Conservation (phyloP, 352 stramenopile genomes). For the Bremia lactucae region DNA sequence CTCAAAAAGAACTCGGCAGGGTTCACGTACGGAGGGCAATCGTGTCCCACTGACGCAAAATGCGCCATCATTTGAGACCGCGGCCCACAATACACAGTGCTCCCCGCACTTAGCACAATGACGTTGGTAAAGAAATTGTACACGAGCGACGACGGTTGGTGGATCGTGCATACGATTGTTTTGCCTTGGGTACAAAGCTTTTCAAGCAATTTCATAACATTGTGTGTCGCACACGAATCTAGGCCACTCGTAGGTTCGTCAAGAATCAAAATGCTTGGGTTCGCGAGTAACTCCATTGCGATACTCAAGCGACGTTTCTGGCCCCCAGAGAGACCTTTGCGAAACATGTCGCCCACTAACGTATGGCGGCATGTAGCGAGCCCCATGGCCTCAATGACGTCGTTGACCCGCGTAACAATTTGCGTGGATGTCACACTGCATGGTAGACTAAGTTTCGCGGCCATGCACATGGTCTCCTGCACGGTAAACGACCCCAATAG, state of each 20-base stretch:
- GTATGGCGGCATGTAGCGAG: conserved; percentile 34
- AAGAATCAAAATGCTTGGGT: conserved; percentile 65
- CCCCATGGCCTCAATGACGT: conserved; percentile 49
- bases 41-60: conserved; percentile 22
- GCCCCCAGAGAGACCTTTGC: conserved; percentile 62
- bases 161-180: conserved; percentile 85
- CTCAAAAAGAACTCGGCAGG: conserved; percentile 43
- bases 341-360: conserved; percentile 64
- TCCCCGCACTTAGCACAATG: conserved; percentile 46
- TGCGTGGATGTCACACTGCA: conserved; percentile 17
- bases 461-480: conserved; percentile 52
- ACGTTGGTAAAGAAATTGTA: conserved; percentile 29
- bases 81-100: conserved; percentile 70
- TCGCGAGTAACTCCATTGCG: conserved; percentile 63
- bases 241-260: conserved; percentile 65
- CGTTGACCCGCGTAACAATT: conserved; percentile 26
- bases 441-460: conserved; percentile 43
- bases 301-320: conserved; percentile 73
- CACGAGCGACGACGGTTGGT: conserved; percentile 75
- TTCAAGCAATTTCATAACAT: conserved; percentile 15
- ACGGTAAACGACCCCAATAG: conserved; percentile 59
- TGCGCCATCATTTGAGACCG: conserved; percentile 30
- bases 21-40: conserved; percentile 39
- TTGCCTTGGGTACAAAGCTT: conserved; percentile 9
- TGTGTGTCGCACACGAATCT: conserved; percentile 17